These are phyloP conservation scores for Hibiscus syriacus DNA, from an alignment of 345 rosid genomes.

Conservation along the genomic window DNA sequence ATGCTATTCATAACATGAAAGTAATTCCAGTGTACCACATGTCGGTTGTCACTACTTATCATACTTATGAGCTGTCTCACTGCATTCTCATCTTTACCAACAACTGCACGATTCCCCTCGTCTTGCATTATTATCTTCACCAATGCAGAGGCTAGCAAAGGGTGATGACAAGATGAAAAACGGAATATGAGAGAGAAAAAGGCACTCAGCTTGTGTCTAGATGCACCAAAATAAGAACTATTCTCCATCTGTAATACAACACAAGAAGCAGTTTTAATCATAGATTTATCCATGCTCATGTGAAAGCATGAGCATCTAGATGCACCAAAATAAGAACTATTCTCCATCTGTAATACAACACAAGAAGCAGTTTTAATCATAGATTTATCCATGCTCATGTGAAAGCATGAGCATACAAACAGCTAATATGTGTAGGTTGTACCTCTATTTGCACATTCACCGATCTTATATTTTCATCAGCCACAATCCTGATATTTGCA, in stretches of 20 bases:
- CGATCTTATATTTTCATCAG: conserved; percentile 88
- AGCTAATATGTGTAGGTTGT: conserved; percentile 6
- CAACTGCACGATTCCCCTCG: conserved; percentile 73
- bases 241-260: conserved; percentile 69
- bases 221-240: conserved; percentile 86
- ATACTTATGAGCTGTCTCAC: conserved; percentile 97
- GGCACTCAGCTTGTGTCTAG: conserved; percentile 93
- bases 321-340: conserved; percentile 86
- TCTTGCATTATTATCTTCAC: conserved; percentile 92
- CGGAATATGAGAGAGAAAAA: conserved; percentile 98
- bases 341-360: conserved; percentile 64
- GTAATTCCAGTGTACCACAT: conserved; percentile 58
- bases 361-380: conserved; percentile 1
- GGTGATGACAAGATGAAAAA: conserved; percentile 97
- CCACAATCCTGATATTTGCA: conserved; percentile 81
- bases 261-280: conserved; percentile 2
- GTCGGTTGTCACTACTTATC: conserved; percentile 92
- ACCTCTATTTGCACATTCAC: conserved; percentile 94
- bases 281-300: background rate
- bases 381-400: conserved; percentile 1
- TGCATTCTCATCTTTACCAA: conserved; percentile 99
- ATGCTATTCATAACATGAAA: conserved; percentile 8
- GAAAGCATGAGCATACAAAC: conserved; percentile 9
- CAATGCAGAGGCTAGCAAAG: conserved; percentile 91
- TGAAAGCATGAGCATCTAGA: conserved; percentile 32